Conservation (phyloP, 148 eudicot species). For the Diospyros lotus region DNA sequence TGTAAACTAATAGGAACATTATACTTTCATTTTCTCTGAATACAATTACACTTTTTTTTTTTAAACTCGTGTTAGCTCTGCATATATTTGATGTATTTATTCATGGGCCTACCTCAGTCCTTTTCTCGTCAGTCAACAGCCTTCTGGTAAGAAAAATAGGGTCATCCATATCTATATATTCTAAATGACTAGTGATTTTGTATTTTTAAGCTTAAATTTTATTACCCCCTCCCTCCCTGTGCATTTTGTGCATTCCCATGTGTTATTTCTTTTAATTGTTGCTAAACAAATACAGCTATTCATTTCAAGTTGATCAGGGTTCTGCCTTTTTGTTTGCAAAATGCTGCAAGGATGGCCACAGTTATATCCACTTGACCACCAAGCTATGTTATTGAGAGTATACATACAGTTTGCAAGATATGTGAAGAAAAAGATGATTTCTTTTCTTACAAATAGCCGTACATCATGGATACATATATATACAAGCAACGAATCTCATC, state of each 20-base stretch:
- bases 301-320: not conserved
- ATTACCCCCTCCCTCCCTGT: not conserved
- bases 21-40: not conserved
- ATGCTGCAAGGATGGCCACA: not conserved
- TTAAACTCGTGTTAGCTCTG: not conserved
- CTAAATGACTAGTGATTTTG: not conserved
- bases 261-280: no score
- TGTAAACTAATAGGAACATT: not conserved
- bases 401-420: not conserved
- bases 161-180: not conserved
- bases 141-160: not conserved
- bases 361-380: not conserved
- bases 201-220: not conserved
- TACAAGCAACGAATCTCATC: no score
- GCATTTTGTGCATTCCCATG: no score
- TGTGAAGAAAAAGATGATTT: no score
- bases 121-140: not conserved
- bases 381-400: not conserved
- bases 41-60: not conserved
- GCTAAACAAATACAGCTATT: not conserved
- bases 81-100: not conserved
- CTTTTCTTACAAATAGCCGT: no score
- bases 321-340: not conserved
- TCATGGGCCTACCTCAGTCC: not conserved
- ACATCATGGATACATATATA: no score